A percentile compares a stretch with the other conserved stretches of the same genome.
phyloP scores from a whole-genome alignment of 176 grass and related monocot species.

The Cocos nucifera region DNA sequence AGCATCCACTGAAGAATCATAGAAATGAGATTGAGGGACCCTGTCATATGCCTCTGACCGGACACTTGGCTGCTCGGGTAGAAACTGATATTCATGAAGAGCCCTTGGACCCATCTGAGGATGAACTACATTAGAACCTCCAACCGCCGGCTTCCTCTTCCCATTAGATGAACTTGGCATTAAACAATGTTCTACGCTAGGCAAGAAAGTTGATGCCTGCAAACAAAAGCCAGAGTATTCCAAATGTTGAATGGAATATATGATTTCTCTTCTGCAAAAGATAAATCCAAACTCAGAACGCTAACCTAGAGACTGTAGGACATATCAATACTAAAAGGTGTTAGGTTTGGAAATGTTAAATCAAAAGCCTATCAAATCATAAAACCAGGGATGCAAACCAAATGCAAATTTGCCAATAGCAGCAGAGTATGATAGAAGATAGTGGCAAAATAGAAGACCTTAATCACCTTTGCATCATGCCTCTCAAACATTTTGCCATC shows the following conservation, averaged over 20 bases:
- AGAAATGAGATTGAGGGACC: conserved; percentile 34
- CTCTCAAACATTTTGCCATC: conserved; percentile 47
- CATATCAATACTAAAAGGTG: too few species aligned
- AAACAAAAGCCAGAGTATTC: neutral
- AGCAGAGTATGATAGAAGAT: too few species aligned
- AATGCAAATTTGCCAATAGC: too few species aligned
- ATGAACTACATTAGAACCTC: conserved; percentile 33
- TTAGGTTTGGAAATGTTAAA: too few species aligned
- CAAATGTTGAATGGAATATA: too few species aligned
- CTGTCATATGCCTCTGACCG: conserved; percentile 44
- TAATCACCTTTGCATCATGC: conserved; percentile 58
- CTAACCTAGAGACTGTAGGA: too few species aligned
- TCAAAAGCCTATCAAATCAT: too few species aligned
- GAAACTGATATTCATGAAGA: conserved; percentile 77
- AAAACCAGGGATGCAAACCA: too few species aligned
- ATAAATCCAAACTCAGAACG: too few species aligned
- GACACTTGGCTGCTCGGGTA: conserved; percentile 61
- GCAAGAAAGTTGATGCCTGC: conserved; percentile 61
- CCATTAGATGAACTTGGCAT: conserved; percentile 38
- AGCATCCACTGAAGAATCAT: conserved; percentile 49
- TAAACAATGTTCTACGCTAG: conserved; percentile 39
- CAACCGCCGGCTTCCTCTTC: conserved; percentile 43
- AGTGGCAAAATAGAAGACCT: conserved; percentile 31
- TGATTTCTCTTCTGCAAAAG: too few species aligned
- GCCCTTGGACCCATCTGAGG: conserved; percentile 48